Base-by-base conservation (phyloP, 2,329 filamentous ascomycete species). In the Fusarium graminum region DNA sequence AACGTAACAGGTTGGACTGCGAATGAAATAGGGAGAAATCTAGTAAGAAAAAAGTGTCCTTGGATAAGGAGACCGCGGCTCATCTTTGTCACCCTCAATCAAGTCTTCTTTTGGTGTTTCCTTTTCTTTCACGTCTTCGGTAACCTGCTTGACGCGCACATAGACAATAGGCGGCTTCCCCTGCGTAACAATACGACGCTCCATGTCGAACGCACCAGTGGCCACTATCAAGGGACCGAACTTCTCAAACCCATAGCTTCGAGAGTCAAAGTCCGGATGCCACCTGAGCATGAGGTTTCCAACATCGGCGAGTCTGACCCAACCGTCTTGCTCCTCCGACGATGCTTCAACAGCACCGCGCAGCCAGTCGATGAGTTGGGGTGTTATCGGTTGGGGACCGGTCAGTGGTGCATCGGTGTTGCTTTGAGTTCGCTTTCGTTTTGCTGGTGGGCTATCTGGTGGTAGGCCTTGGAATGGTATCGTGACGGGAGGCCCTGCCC, bases 221-320 rank as follows among this genome's bases (percentile, higher is more conserved):
- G 30, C 9, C 1, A n/a, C 14, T 14, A 2, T 9, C 2, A 69
- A 12, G 16, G 77, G 22, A 14, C 59, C 65, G 0, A 77, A 46
- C 46, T 74, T 75, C 3, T 8, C 7, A 22, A 63, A 75, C 0
- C 74, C 74, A 16, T 73, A 77, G 2, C 47, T 76, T 3, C 75
- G 69, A 8, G 65, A 14, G 30, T 76, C 75, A 25, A 77, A 78
- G 9, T 77, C 75, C 0, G 76, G 70, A 12, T 74, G 61, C 52
- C 59, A 62, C 51, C 71, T 71, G 8, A 26, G 67, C 16, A 78
- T 65, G 7, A 75, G 59, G 3, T 1, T 0, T 5, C 76, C 76
- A 2, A 78, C 68, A 0, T 49, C 25, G 6, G 69, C 67, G 4
- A 78, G 74, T 4, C 55, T 46, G 6, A 74, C 73, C 71, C 74